Conservation (phyloP, 2,329 filamentous ascomycete genomes). For the Exophiala calicioides region DNA sequence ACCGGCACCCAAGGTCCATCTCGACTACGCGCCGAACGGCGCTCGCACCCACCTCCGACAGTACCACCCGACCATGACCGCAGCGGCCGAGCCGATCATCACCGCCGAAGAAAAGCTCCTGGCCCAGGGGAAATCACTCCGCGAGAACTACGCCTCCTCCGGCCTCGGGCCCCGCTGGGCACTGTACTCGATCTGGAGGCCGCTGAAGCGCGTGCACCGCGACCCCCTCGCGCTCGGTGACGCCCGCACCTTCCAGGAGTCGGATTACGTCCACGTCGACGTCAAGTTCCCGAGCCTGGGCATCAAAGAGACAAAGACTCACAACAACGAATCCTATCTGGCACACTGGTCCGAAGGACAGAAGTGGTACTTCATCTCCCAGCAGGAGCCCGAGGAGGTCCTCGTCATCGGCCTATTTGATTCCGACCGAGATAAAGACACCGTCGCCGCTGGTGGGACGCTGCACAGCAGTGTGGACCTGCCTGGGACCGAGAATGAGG, state of each 20-base stretch:
- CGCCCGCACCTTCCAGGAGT: constrained; percentile 24
- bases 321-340: constrained; percentile 23
- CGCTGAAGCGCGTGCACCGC: constrained; percentile 26
- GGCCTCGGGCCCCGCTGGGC: constrained; percentile 27
- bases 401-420: constrained; percentile 27
- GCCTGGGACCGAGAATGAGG: constrained; percentile 22
- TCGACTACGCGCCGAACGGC: constrained; percentile 34
- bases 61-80: constrained; percentile 30
- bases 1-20: constrained; percentile 35
- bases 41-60: constrained; percentile 34
- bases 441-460: constrained; percentile 25
- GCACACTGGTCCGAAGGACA: constrained; percentile 24
- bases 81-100: constrained; percentile 29
- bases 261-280: constrained; percentile 24
- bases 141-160: constrained; percentile 18
- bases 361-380: constrained; percentile 27
- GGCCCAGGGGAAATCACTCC: constrained; percentile 23
- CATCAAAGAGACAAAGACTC: constrained; percentile 16
- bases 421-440: constrained; percentile 25
- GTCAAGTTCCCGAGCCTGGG: constrained; percentile 26
- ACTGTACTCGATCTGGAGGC: constrained; percentile 30
- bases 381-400: constrained; percentile 26
- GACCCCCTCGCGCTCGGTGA: constrained; percentile 28
- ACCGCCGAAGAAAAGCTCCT: constrained; percentile 39
- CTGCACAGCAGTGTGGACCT: constrained; percentile 26